These are phyloP conservation scores for Croton laevigatus DNA, from an alignment of 441 rosid genomes.

Conservation along the genomic window DNA sequence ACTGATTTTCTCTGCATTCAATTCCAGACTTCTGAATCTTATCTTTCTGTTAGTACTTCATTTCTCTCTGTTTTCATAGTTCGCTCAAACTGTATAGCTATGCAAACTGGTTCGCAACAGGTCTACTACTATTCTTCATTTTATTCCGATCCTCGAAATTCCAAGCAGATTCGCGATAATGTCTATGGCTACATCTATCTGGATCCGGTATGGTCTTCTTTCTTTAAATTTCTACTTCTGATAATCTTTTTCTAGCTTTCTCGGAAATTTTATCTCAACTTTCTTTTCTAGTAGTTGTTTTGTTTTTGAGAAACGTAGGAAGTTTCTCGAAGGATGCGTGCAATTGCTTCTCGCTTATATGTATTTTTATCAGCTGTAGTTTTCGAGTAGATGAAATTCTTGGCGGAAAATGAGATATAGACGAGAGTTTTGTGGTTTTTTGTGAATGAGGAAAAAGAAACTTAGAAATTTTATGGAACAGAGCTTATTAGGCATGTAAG, in stretches of 20 bases:
- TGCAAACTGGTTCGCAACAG: slow-evolving; percentile 31
- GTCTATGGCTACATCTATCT: slow-evolving; percentile 71
- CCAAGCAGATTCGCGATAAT: slow-evolving; percentile 62
- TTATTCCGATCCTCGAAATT: slow-evolving; percentile 34
- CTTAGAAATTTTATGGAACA: not conserved
- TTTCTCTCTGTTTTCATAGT: not conserved
- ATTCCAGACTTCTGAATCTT: not conserved
- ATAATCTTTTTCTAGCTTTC: not conserved
- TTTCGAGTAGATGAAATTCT: not conserved
- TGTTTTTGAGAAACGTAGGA: not conserved
- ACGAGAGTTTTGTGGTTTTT: not conserved
- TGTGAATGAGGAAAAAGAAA: not conserved
- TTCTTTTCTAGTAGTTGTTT: not conserved
- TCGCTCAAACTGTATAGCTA: not conserved
- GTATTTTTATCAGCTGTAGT: not conserved
- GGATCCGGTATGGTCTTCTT: slow-evolving; percentile 41
- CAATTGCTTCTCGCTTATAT: not conserved
- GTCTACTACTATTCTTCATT: slow-evolving; percentile 13
- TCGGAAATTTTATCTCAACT: not conserved
- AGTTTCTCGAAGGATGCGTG: not conserved
- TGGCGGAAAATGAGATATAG: too few relatives aligned
- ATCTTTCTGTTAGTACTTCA: not conserved
- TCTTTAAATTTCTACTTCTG: slow-evolving; percentile 1
- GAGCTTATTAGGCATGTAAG: not conserved
- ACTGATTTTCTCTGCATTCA: not conserved